Evolutionary conservation across 148 eudicot genomes (phyloP).

Genomic region (Rhododendron williamsianum): DNA sequence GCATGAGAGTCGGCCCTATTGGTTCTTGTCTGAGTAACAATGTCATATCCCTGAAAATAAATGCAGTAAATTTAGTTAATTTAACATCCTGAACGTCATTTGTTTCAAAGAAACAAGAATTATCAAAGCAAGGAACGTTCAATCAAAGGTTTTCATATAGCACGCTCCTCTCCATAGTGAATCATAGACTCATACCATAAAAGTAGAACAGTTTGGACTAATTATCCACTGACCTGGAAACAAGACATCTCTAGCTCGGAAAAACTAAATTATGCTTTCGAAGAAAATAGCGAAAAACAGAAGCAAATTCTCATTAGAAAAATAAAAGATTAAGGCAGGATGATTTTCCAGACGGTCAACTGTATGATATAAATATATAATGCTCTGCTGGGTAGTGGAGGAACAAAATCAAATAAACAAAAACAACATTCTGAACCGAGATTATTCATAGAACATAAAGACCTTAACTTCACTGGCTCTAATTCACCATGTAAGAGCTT

Average conservation of each 20-base stretch:
- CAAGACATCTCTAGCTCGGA: not conserved
- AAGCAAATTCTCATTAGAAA: not conserved
- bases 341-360: not conserved
- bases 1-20: slow-evolving; percentile 17
- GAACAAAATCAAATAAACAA: not conserved
- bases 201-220: not conserved
- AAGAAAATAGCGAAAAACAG: not conserved
- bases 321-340: not conserved
- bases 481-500: not conserved
- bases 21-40: slow-evolving; percentile 26
- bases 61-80: not conserved
- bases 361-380: not conserved
- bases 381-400: not conserved
- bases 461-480: not conserved
- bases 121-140: not conserved
- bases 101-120: not conserved
- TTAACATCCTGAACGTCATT: not conserved
- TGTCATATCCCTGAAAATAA: slow-evolving; percentile 51
- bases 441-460: not conserved
- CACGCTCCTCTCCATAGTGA: not conserved
- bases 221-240: not conserved
- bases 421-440: not conserved
- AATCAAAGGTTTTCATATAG: not conserved
- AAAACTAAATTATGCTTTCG: not conserved
- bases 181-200: not conserved